Evolutionary conservation across 2,329 filamentous ascomycete species (phyloP), one percentile per base, ranked within the genome.

Genomic region (Colletotrichum eleusines): DNA sequence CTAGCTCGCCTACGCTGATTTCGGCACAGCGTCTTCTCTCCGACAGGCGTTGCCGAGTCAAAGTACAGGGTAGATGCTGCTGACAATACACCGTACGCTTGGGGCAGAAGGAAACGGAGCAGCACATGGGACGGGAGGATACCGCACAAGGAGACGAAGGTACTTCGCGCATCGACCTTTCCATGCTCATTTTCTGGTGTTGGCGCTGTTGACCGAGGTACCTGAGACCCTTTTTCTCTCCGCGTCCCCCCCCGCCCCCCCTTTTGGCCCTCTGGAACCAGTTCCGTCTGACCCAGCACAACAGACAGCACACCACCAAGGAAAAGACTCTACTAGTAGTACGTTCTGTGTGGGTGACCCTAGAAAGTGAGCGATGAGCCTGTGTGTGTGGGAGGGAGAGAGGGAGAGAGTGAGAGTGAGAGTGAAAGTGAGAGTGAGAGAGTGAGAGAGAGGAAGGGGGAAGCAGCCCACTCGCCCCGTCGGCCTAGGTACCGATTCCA

Each of bases 251-350:
- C 23, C 33, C 18, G 5, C 42, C 6, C 16, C 40, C 6, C 38
- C 18, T 1, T 14, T 14, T 63, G 18, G 42, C 40, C 35, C 53
- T 59, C 54, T 60, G 20, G 44, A 42, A 60, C 42, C 55, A 66
- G 48, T 55, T 40, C 50, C 42, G 44, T 66, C 63, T 67, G 63
- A 51, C 57, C 57, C 58, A 68, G 61, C 60, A 58, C 48, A 61
- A 42, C 51, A 54, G 20, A 51, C 60, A 68, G 59, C 31, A 38
- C 31, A 44, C 53, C 65, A 63, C n/a, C 33, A 35, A 63, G 23
- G 23, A 40, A 62, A 48, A 51, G 33, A 44, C 59, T 50, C 46
- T 26, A 2, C 31, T n/a, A 16, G 31, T 23, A 46, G 20, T 23
- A 46, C 20, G 44, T 46, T 46, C 44, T n/a, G 4, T 46, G 20